phyloP scores from a whole-genome alignment of 192 early-diverging fungal species.

The Linnemannia hyalina region DNA sequence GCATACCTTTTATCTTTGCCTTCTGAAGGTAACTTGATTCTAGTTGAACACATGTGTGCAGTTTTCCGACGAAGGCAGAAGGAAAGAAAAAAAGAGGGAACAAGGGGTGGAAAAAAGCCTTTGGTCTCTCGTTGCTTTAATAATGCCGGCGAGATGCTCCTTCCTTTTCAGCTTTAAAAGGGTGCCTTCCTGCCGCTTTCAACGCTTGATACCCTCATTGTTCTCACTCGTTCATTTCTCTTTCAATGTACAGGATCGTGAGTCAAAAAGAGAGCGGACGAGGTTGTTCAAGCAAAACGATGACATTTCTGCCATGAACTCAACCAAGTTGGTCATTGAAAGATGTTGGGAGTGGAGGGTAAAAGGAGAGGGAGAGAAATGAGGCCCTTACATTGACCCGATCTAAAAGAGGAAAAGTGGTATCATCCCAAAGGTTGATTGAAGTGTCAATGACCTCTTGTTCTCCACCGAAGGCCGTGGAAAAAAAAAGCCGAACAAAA shows the following conservation, averaged over 20 bases:
- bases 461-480: background rate
- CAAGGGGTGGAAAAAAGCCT: background rate
- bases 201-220: too few species aligned
- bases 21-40: background rate
- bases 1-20: too few species aligned
- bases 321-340: too few species aligned
- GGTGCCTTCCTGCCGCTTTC: background rate
- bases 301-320: background rate
- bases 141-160: too few species aligned
- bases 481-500: background rate
- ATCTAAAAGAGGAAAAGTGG: background rate
- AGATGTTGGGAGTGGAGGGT: background rate
- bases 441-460: background rate
- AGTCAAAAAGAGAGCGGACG: background rate
- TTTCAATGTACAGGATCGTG: background rate
- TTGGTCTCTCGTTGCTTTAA: too few species aligned
- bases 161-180: too few species aligned
- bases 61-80: too few species aligned
- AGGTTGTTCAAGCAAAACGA: background rate
- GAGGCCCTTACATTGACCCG: background rate
- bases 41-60: background rate
- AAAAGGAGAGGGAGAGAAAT: background rate
- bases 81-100: background rate
- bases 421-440: background rate
- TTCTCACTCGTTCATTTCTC: too few species aligned